Conservation (phyloP, 176 grass and related monocot species). For the Oryza officinalis region DNA sequence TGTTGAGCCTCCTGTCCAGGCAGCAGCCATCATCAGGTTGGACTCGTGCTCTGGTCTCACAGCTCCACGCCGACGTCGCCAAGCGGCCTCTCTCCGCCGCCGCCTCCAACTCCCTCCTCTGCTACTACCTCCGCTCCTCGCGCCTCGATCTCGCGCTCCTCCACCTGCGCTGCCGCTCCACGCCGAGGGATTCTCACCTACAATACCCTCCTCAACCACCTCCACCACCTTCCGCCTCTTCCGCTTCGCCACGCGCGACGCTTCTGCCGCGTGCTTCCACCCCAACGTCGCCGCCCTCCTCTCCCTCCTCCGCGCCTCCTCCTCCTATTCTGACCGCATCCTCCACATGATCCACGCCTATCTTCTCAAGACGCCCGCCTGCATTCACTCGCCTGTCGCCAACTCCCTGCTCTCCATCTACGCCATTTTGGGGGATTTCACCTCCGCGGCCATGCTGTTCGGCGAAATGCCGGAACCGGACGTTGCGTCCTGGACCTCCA, state of each 20-base stretch:
- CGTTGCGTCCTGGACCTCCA: neutral
- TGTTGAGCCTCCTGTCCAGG: slow-evolving; percentile 33
- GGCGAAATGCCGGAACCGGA: neutral
- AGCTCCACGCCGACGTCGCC: slow-evolving; percentile 42
- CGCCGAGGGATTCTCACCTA: slow-evolving; percentile 36
- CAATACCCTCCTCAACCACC: slow-evolving; percentile 41
- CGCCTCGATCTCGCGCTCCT: slow-evolving; percentile 3
- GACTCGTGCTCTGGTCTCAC: neutral
- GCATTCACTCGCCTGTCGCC: neutral
- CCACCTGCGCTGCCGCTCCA: slow-evolving; percentile 23
- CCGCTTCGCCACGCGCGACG: neutral
- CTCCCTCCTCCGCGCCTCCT: neutral
- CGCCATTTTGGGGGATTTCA: neutral
- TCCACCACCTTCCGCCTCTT: neutral
- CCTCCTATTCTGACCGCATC: neutral
- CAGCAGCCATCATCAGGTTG: neutral
- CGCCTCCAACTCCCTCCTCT: slow-evolving; percentile 46
- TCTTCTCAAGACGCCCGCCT: neutral
- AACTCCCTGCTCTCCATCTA: neutral
- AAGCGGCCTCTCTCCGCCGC: slow-evolving; percentile 31
- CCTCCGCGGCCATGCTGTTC: neutral
- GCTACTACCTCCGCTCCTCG: slow-evolving; percentile 35
- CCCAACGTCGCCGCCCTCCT: neutral
- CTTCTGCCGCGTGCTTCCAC: neutral
- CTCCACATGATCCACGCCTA: neutral